phyloP scores from a whole-genome alignment of 305 asterid genomes.

The Andrographis paniculata region DNA sequence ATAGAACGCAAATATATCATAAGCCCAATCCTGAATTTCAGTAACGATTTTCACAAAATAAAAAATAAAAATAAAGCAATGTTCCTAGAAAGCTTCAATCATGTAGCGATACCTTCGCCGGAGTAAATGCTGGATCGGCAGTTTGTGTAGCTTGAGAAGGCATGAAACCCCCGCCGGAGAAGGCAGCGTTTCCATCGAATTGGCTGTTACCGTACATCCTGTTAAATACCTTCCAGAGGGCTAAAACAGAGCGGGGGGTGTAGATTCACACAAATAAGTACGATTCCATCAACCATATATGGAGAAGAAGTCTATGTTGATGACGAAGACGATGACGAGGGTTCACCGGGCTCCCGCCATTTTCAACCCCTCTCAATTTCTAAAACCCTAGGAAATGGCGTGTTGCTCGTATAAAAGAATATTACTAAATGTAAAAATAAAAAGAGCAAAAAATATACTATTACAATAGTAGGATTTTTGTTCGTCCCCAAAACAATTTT shows the following conservation, averaged over 20 bases:
- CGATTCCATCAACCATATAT: too few relatives aligned
- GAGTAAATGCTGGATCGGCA: slow-evolving; percentile 42
- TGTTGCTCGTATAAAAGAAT: too few relatives aligned
- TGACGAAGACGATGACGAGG: too few relatives aligned
- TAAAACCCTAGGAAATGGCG: too few relatives aligned
- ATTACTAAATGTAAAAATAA: too few relatives aligned
- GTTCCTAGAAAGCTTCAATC: not conserved
- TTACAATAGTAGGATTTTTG: too few relatives aligned
- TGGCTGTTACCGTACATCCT: slow-evolving; percentile 3
- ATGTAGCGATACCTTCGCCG: slow-evolving; percentile 53
- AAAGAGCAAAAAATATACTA: too few relatives aligned
- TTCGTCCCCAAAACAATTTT: too few relatives aligned
- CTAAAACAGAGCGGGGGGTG: not conserved
- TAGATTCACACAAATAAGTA: too few relatives aligned
- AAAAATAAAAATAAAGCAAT: not conserved
- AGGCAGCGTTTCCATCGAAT: slow-evolving; percentile 88
- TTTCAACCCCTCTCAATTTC: too few relatives aligned
- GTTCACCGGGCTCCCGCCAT: too few relatives aligned
- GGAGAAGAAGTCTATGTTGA: too few relatives aligned
- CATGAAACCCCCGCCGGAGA: slow-evolving; percentile 96
- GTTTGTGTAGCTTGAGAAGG: slow-evolving; percentile 89
- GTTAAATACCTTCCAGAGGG: not conserved
- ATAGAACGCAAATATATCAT: not conserved
- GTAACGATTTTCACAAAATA: slow-evolving; percentile 21
- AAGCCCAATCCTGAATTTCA: slow-evolving; percentile 1